A percentile compares a stretch with the other conserved stretches of the same genome.
phyloP scores from a whole-genome alignment of 176 grass and related monocot species.

The Secale cereale region DNA sequence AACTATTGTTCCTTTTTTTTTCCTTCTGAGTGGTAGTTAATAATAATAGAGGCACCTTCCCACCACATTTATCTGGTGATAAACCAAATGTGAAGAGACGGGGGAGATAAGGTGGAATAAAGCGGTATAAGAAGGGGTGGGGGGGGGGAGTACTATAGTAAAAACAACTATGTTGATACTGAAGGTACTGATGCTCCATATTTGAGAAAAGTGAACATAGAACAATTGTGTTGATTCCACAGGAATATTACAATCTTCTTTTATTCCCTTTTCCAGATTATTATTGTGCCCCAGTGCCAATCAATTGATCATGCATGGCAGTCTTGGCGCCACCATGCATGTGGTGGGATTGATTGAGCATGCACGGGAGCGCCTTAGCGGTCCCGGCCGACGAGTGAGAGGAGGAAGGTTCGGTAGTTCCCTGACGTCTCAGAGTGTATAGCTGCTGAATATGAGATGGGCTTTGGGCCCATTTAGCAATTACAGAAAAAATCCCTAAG shows the following conservation, averaged over 20 bases:
- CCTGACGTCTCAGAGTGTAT: slow-evolving; percentile 81
- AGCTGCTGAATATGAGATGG: no score
- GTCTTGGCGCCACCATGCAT: neutral
- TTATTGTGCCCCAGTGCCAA: neutral
- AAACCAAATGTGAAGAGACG: neutral
- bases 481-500: no score
- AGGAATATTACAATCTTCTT: neutral
- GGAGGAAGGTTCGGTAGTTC: slow-evolving; percentile 84
- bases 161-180: neutral
- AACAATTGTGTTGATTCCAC: neutral
- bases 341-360: neutral
- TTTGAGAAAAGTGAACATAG: neutral
- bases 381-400: slow-evolving; percentile 61
- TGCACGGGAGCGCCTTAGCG: neutral
- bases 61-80: neutral
- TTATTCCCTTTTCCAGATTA: neutral
- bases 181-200: slow-evolving; percentile 23
- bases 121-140: neutral
- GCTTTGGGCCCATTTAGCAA: no score
- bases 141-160: neutral
- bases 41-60: neutral
- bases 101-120: slow-evolving; percentile 8
- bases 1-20: neutral
- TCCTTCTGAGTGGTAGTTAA: neutral
- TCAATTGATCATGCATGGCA: neutral